Conservation (phyloP, 306 rosid genomes). For the Gynostemma pentaphyllum region DNA sequence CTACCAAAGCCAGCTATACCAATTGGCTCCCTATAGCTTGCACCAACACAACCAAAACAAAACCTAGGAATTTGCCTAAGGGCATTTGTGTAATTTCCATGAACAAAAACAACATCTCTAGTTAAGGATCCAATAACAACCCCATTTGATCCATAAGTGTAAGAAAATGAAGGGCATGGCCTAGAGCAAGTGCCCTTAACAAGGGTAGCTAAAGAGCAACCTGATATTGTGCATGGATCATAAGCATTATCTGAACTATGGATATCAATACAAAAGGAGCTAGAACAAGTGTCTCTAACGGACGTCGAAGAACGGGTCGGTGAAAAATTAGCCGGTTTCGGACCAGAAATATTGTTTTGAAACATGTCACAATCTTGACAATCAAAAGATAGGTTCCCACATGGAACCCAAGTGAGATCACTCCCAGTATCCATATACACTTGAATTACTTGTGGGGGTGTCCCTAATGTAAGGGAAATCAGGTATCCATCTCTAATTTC, state of each 20-base stretch:
- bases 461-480: constrained; percentile 29
- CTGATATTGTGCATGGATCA: constrained; percentile 36
- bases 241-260: constrained; percentile 38
- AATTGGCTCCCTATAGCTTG: constrained; percentile 33
- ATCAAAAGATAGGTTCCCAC: constrained; percentile 35
- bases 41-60: constrained; percentile 44
- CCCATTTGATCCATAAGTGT: constrained; percentile 37
- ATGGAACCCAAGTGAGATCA: constrained; percentile 55
- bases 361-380: constrained; percentile 35
- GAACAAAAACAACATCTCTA: constrained; percentile 28
- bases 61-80: constrained; percentile 23
- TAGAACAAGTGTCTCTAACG: constrained; percentile 28
- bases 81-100: constrained; percentile 16
- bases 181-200: constrained; percentile 28
- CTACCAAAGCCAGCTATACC: constrained; percentile 53
- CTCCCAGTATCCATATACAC: constrained; percentile 49
- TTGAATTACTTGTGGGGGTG: constrained; percentile 42
- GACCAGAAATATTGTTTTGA: constrained; percentile 10
- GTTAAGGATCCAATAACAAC: constrained; percentile 26
- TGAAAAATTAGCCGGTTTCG: constrained; percentile 16
- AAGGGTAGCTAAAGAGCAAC: constrained; percentile 32
- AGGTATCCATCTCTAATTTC: constrained; percentile 43
- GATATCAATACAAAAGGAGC: constrained; percentile 28
- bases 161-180: constrained; percentile 46
- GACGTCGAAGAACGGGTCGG: constrained; percentile 37